Conservation (phyloP, 169 alveolate species). For the Plasmodium cynomolgi region DNA sequence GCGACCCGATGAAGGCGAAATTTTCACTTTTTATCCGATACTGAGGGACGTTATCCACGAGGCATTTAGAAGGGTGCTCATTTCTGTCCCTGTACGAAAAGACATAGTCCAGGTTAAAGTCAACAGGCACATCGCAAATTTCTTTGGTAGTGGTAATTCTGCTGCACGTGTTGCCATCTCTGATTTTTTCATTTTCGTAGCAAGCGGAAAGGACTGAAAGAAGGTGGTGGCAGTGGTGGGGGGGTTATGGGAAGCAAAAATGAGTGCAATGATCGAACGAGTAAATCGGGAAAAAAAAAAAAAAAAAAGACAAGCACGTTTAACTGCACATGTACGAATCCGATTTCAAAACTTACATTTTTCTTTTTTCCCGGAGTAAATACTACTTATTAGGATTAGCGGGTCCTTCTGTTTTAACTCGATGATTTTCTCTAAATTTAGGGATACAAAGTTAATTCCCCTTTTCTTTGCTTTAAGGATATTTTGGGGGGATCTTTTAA, state of each 20-base stretch:
- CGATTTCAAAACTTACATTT: constrained; percentile 26
- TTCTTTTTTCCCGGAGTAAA: constrained; percentile 36
- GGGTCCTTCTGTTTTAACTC: constrained; percentile 35
- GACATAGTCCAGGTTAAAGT: constrained; percentile 26
- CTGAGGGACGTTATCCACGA: constrained; percentile 46
- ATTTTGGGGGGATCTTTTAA: constrained; percentile 1
- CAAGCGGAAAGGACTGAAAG: constrained; percentile 53
- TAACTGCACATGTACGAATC: not conserved
- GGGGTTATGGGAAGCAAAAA: not conserved
- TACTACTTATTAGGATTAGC: constrained; percentile 21
- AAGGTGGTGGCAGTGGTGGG: not conserved
- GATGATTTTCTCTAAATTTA: constrained; percentile 21
- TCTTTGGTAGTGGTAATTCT: constrained; percentile 46
- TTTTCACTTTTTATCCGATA: constrained; percentile 27
- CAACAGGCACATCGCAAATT: constrained; percentile 59
- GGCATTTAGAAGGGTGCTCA: constrained; percentile 17
- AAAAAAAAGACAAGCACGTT: not conserved
- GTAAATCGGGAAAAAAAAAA: not conserved
- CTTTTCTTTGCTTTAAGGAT: constrained; percentile 29
- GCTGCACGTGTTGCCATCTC: constrained; percentile 14
- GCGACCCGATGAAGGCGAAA: not conserved
- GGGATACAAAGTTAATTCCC: constrained; percentile 49
- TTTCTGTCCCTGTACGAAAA: constrained; percentile 1
- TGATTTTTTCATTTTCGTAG: constrained; percentile 15
- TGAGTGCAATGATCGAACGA: not conserved